Evolutionary conservation across 192 early-diverging fungal species (phyloP).

Genomic region (Coemansia sp.): DNA sequence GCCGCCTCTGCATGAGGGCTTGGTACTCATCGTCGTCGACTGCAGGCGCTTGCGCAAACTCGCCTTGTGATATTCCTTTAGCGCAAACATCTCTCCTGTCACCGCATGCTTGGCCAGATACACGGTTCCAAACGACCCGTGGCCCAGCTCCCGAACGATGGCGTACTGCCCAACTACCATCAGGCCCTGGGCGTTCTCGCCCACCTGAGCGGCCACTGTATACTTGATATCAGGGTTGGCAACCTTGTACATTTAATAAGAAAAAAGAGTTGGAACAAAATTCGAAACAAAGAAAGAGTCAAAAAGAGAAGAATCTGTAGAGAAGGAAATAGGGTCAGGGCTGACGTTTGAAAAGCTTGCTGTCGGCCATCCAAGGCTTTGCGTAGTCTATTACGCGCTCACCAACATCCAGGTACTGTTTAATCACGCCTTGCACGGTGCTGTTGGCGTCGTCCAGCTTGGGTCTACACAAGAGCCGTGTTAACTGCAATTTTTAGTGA

Average conservation of each 20-base stretch:
- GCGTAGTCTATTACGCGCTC: slow-evolving; percentile 30
- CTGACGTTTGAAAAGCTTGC: slow-evolving; percentile 20
- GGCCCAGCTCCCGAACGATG: slow-evolving; percentile 74
- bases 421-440: slow-evolving; percentile 12
- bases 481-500: neutral
- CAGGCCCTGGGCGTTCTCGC: slow-evolving; percentile 70
- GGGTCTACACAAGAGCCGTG: slow-evolving; percentile 22
- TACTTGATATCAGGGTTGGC: slow-evolving; percentile 43
- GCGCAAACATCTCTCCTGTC: slow-evolving; percentile 59
- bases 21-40: slow-evolving; percentile 46
- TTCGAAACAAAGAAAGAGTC: slow-evolving; percentile 12
- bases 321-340: slow-evolving; percentile 13
- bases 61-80: slow-evolving; percentile 93
- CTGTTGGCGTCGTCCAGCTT: slow-evolving; percentile 6
- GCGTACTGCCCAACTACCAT: slow-evolving; percentile 82
- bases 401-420: slow-evolving; percentile 32
- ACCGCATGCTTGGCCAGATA: slow-evolving; percentile 66
- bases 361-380: slow-evolving; percentile 18
- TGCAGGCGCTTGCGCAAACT: slow-evolving; percentile 73
- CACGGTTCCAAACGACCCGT: slow-evolving; percentile 89
- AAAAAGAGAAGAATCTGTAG: neutral
- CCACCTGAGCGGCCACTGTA: slow-evolving; percentile 63
- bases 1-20: slow-evolving; percentile 18
- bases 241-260: slow-evolving; percentile 45
- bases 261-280: slow-evolving; percentile 1